Conservation (phyloP, 2,329 filamentous ascomycete species). For the Aureobasidium sp. region DNA sequence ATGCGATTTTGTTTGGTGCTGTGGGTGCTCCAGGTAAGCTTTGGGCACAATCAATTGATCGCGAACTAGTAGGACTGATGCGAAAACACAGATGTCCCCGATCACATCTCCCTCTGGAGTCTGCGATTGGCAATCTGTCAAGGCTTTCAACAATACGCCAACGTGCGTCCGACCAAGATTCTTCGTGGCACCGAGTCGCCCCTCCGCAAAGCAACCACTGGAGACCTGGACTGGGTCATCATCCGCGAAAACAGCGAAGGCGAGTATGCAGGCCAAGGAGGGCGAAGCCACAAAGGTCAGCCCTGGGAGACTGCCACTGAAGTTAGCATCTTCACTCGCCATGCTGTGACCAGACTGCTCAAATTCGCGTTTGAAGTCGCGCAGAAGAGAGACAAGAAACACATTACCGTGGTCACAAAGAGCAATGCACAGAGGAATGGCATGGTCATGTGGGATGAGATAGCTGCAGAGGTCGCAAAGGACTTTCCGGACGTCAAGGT, state of each 20-base stretch:
- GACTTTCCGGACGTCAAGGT: conserved; percentile 55
- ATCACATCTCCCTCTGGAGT: conserved; percentile 52
- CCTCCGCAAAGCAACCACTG: conserved; percentile 45
- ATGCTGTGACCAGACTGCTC: conserved; percentile 53
- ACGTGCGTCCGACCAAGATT: conserved; percentile 53
- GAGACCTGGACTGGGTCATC: conserved; percentile 61
- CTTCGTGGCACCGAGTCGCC: conserved; percentile 55
- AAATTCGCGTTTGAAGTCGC: conserved; percentile 59
- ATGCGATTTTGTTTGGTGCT: conserved; percentile 63
- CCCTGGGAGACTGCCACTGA: conserved; percentile 58
- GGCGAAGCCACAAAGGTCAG: conserved; percentile 51
- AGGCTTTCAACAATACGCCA: conserved; percentile 51
- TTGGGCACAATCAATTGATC: background rate
- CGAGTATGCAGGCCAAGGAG: conserved; percentile 60
- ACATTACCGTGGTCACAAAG: conserved; percentile 58
- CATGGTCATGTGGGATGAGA: conserved; percentile 63
- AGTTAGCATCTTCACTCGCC: conserved; percentile 56
- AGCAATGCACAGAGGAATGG: conserved; percentile 60
- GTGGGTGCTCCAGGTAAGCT: conserved; percentile 53
- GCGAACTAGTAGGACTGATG: background rate
- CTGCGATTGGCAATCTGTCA: conserved; percentile 50
- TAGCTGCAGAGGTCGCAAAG: conserved; percentile 47
- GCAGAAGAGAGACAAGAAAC: conserved; percentile 49
- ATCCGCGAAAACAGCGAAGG: conserved; percentile 61
- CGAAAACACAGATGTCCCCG: conserved; percentile 40